Evolutionary conservation across 192 early-diverging fungal species (phyloP).

Genomic region (Dissophora ornata): DNA sequence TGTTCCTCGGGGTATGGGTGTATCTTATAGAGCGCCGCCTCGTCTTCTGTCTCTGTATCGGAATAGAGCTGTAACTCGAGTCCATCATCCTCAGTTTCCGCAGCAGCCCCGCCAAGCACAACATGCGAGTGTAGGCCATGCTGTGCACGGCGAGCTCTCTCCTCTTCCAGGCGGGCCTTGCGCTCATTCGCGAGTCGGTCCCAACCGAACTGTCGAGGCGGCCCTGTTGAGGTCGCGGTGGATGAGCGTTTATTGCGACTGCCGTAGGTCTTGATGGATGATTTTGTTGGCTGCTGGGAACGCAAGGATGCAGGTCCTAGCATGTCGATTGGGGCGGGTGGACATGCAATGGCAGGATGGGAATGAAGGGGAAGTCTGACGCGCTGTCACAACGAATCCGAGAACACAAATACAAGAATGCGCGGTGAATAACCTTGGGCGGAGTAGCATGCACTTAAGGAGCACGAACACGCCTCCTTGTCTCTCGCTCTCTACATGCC

Average conservation of each 20-base stretch:
- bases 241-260: constrained; percentile 4
- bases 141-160: background rate
- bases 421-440: background rate
- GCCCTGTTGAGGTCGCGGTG: background rate
- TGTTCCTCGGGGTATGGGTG: too few species aligned
- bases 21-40: too few species aligned
- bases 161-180: constrained; percentile 15
- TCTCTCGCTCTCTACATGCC: background rate
- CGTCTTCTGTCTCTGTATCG: constrained; percentile 4
- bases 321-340: constrained; percentile 22
- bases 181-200: constrained; percentile 33
- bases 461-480: background rate
- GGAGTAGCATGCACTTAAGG: constrained; percentile 17
- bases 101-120: too few species aligned
- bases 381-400: background rate
- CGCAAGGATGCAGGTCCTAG: constrained; percentile 43
- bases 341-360: background rate
- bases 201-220: constrained; percentile 28
- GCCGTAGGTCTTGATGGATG: constrained; percentile 41
- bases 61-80: constrained; percentile 14
- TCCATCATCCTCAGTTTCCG: background rate
- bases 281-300: constrained; percentile 23
- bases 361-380: background rate
- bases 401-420: background rate
- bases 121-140: too few species aligned